phyloP scores from a whole-genome alignment of 2,329 filamentous ascomycete species.

The Thermoascus crustaceus region DNA sequence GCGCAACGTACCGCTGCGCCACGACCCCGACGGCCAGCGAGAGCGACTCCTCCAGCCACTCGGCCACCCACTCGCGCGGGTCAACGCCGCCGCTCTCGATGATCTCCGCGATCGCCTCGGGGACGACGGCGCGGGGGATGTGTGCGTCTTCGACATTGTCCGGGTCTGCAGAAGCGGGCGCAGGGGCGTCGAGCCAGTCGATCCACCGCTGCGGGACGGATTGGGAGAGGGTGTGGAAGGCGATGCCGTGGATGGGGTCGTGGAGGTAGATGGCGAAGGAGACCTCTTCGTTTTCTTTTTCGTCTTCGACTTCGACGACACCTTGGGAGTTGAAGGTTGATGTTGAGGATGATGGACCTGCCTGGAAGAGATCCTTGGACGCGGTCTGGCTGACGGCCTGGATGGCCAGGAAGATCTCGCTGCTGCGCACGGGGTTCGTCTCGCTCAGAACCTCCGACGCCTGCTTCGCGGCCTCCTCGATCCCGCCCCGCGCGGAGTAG shows the following conservation, averaged over 20 bases:
- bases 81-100: slow-evolving; percentile 69
- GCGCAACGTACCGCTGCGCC: slow-evolving; percentile 89
- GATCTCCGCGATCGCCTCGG: slow-evolving; percentile 80
- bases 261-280: slow-evolving; percentile 70
- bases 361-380: slow-evolving; percentile 61
- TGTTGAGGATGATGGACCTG: slow-evolving; percentile 38
- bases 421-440: slow-evolving; percentile 81
- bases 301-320: slow-evolving; percentile 28
- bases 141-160: slow-evolving; percentile 32
- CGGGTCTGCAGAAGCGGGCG: slow-evolving; percentile 30
- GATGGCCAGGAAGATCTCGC: slow-evolving; percentile 90
- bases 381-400: slow-evolving; percentile 68
- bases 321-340: slow-evolving; percentile 20
- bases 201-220: slow-evolving; percentile 77
- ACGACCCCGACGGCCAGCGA: slow-evolving; percentile 72
- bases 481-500: slow-evolving; percentile 66
- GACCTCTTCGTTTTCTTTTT: slow-evolving; percentile 48
- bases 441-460: slow-evolving; percentile 74
- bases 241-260: slow-evolving; percentile 86
- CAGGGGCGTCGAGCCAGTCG: slow-evolving; percentile 76
- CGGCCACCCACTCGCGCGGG: slow-evolving; percentile 91
- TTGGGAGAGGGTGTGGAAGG: slow-evolving; percentile 77
- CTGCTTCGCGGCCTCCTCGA: slow-evolving; percentile 70
- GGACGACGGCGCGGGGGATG: slow-evolving; percentile 40
- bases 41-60: slow-evolving; percentile 90